These are phyloP conservation scores for Boehmeria nivea DNA, from an alignment of 306 rosid genomes.

Conservation along the genomic window DNA sequence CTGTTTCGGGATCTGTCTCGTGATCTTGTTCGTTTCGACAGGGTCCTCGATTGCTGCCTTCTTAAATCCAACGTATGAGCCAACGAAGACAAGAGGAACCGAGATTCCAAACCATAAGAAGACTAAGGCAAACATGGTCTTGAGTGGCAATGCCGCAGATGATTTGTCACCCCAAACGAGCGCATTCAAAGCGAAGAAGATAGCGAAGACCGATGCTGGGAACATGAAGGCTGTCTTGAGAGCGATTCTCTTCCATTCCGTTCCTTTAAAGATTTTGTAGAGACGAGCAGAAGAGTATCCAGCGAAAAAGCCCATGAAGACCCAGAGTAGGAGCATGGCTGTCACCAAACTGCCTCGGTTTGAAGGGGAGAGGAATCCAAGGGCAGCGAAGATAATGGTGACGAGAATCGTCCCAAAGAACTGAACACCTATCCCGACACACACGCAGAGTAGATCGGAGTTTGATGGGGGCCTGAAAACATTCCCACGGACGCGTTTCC, in stretches of 20 bases:
- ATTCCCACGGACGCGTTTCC: conserved; percentile 87
- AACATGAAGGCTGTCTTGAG: conserved; percentile 72
- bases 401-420: conserved; percentile 84
- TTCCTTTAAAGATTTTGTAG: conserved; percentile 67
- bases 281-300: conserved; percentile 70
- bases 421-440: conserved; percentile 89
- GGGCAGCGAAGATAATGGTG: conserved; percentile 81
- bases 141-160: conserved; percentile 92
- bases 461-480: conserved; percentile 73
- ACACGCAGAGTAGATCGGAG: conserved; percentile 73
- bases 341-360: conserved; percentile 93
- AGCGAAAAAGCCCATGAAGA: conserved; percentile 71
- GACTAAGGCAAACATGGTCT: conserved; percentile 93
- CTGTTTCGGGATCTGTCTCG: conserved; percentile 82
- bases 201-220: conserved; percentile 57
- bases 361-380: conserved; percentile 84
- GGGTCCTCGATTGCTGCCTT: conserved; percentile 65
- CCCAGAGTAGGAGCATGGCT: conserved; percentile 89
- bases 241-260: conserved; percentile 68
- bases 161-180: conserved; percentile 87
- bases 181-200: conserved; percentile 78
- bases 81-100: conserved; percentile 79
- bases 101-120: conserved; percentile 92
- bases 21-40: conserved; percentile 79
- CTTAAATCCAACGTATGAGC: conserved; percentile 64